These are phyloP conservation scores for Kodamaea fukazawae DNA, from an alignment of 805 yeast genomes.

Conservation along the genomic window DNA sequence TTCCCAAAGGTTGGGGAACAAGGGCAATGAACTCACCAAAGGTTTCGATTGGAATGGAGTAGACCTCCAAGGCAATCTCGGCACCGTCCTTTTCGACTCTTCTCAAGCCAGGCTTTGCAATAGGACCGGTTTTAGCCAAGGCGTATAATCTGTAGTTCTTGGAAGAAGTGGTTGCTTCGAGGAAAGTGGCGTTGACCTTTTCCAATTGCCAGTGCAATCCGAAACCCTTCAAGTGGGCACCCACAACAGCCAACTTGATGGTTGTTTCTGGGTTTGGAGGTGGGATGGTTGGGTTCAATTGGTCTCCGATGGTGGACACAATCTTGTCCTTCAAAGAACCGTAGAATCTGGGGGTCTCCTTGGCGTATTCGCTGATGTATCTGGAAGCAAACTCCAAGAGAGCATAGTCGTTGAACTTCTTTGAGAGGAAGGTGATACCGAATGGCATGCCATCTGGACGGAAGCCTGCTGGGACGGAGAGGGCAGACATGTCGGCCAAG, in stretches of 20 bases:
- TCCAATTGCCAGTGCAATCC: slow-evolving; percentile 93
- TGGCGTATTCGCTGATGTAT: slow-evolving; percentile 51
- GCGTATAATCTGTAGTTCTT: slow-evolving; percentile 74
- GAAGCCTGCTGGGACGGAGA: slow-evolving; percentile 90
- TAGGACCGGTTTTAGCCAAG: slow-evolving; percentile 76
- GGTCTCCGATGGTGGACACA: slow-evolving; percentile 43
- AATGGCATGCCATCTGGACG: slow-evolving; percentile 79
- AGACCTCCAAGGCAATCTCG: slow-evolving; percentile 72
- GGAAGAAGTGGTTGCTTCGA: slow-evolving; percentile 67
- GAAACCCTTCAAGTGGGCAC: slow-evolving; percentile 89
- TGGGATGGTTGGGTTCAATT: slow-evolving; percentile 46
- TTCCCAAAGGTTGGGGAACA: slow-evolving; percentile 95
- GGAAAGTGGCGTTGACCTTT: slow-evolving; percentile 71
- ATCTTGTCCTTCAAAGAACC: slow-evolving; percentile 48
- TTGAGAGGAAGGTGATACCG: slow-evolving; percentile 83
- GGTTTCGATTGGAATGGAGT: slow-evolving; percentile 70
- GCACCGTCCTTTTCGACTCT: slow-evolving; percentile 58
- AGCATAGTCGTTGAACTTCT: slow-evolving; percentile 85
- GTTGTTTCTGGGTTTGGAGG: slow-evolving; percentile 36
- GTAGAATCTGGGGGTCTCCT: slow-evolving; percentile 48
- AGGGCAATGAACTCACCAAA: slow-evolving; percentile 82
- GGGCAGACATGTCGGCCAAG: slow-evolving; percentile 87
- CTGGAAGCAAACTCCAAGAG: slow-evolving; percentile 77
- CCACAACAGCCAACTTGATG: slow-evolving; percentile 86
- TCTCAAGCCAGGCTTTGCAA: slow-evolving; percentile 86